Evolutionary conservation across 2,329 filamentous ascomycete species (phyloP), one percentile per base, ranked within the genome.

Genomic region (Elsinoe arachidis): DNA sequence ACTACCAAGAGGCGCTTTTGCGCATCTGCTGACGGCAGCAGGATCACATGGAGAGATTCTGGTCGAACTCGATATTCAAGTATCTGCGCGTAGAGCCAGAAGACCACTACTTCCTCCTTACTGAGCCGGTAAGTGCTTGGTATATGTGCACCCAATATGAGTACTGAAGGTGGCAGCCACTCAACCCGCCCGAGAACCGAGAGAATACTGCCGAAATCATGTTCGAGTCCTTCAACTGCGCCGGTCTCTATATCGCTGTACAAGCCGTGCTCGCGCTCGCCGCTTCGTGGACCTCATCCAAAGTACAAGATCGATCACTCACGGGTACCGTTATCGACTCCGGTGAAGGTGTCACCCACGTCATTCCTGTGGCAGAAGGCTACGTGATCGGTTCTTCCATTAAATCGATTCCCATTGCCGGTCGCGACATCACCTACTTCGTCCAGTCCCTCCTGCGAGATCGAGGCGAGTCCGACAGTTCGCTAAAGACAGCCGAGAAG

Each of bases 41-140:
- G 88, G 93, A 99, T 75, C 89, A 96, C 68, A 99, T 99, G 93
- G 93, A 99, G 74, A 86, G 93, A 62, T 99, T 97, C 78, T 99
- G 93, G 93, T 97, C 95, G 64, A 97, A 97, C 78, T 99, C 93
- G 62, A 99, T 99, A 76, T 99, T 99, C 83, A 99, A 99, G 74
- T 99, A 99, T 70, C 82, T 99, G 55, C 85, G 93, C 67, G 93
- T 99, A 64, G 93, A 99, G 76, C 93, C 93, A 30, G 93, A 99
- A 76, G 93, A 99, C 71, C 93, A 99, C 74, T 91, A 96, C 78
- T 99, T 99, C 74, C 84, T 99, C 61, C 84, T 99, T 60, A 99
- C 93, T 61, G 93, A 99, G 72, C 93, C 93, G 60, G 91, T 96
- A 81, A 71, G 85, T 64, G 57, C 33, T 66, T 1, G 3, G n/a